Percentiles rank a stretch among this genome's conserved stretches.
Evolutionary conservation across 257 asterid genomes (phyloP).

Genomic region (Primulina tabacum): DNA sequence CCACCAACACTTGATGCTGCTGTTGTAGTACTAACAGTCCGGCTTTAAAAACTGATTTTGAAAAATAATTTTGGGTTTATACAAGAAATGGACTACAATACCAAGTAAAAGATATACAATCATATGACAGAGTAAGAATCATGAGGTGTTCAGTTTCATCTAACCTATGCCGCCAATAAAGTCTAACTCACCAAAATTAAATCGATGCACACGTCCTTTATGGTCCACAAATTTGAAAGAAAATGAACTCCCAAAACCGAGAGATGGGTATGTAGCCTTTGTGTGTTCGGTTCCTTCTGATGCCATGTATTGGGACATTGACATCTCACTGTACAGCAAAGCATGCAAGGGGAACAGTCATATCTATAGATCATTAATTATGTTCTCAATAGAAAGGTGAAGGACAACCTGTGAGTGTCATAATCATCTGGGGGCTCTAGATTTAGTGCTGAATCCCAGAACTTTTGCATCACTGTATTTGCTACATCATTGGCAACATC

Average conservation of each 20-base stretch:
- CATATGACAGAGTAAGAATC: not conserved
- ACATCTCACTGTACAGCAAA: slow-evolving; percentile 65
- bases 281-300: slow-evolving; percentile 59
- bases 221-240: slow-evolving; percentile 77
- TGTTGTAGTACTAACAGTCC: not conserved
- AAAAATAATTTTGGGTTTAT: not conserved
- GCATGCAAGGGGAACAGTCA: slow-evolving; percentile 20
- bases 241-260: slow-evolving; percentile 74
- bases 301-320: slow-evolving; percentile 59
- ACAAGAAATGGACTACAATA: not conserved
- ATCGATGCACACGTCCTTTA: slow-evolving; percentile 72
- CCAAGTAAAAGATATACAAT: not conserved
- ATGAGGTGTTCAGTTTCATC: not conserved
- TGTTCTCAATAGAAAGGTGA: slow-evolving; percentile 10
- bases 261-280: slow-evolving; percentile 66
- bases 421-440: slow-evolving; percentile 80
- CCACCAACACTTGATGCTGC: not conserved
- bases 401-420: slow-evolving; percentile 67
- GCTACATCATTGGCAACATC: slow-evolving; percentile 71
- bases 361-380: not conserved
- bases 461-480: slow-evolving; percentile 86
- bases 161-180: slow-evolving; percentile 1
- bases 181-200: slow-evolving; percentile 63
- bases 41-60: not conserved
- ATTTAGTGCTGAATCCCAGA: slow-evolving; percentile 95